Conservation (phyloP, 495 filamentous ascomycete genomes). For the Cercophora sp. region DNA sequence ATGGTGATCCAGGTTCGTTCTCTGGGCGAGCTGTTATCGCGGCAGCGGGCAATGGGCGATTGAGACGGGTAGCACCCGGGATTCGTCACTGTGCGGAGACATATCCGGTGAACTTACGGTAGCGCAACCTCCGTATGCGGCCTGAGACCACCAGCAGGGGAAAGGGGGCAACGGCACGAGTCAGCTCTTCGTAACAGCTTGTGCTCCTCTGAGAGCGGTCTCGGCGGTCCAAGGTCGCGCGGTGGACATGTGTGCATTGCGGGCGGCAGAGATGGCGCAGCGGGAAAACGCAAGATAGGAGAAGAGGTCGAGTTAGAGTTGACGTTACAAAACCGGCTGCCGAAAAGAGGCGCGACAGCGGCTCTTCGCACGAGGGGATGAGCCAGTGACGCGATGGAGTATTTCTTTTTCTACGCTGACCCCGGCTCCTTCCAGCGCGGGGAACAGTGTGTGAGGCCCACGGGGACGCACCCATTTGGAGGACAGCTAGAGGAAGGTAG, state of each 20-base stretch:
- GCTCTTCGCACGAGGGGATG: slow-evolving; percentile 3
- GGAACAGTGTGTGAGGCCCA: no score
- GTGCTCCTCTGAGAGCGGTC: slow-evolving; percentile 9
- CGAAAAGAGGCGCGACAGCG: slow-evolving; percentile 15
- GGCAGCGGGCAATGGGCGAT: no score
- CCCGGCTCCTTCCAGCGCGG: neutral
- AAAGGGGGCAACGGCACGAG: neutral
- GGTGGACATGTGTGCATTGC: no score
- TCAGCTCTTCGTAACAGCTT: slow-evolving; percentile 11
- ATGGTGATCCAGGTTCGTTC: no score
- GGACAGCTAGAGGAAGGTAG: no score
- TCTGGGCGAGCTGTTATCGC: no score
- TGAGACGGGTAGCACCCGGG: slow-evolving; percentile 14
- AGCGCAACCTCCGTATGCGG: slow-evolving; percentile 9
- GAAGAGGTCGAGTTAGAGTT: slow-evolving; percentile 20
- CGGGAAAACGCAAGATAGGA: slow-evolving; percentile 1
- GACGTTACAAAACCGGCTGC: slow-evolving; percentile 9
- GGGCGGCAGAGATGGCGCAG: neutral
- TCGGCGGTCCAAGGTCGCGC: slow-evolving; percentile 4
- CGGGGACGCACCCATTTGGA: no score
- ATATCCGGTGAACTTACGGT: slow-evolving; percentile 3
- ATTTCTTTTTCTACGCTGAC: slow-evolving; percentile 10
- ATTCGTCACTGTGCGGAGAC: slow-evolving; percentile 18
- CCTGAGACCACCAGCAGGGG: neutral
- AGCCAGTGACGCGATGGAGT: slow-evolving; percentile 2